Evolutionary conservation across 2,329 filamentous ascomycete genomes (phyloP).

Genomic region (Cladosporium sp.): DNA sequence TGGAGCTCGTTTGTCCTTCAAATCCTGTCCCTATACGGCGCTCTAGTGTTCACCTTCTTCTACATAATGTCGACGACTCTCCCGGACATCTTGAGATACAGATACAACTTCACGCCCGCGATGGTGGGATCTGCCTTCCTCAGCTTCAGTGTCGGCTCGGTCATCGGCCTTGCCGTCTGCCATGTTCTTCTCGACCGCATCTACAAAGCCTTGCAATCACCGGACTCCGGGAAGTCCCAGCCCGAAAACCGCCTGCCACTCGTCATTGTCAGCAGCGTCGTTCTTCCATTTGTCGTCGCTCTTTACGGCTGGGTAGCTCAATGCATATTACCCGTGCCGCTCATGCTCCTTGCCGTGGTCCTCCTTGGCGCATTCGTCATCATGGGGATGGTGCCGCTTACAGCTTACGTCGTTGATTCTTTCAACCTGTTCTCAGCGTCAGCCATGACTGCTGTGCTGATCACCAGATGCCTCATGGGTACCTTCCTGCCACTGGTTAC

Average conservation of each 20-base stretch:
- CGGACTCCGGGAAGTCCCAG: slow-evolving; percentile 21
- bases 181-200: slow-evolving; percentile 37
- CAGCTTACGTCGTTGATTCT: slow-evolving; percentile 43
- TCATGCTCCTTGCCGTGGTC: slow-evolving; percentile 51
- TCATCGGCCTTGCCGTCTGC: slow-evolving; percentile 34
- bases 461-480: slow-evolving; percentile 41
- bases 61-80: slow-evolving; percentile 46
- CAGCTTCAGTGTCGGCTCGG: slow-evolving; percentile 46
- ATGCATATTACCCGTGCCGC: slow-evolving; percentile 48
- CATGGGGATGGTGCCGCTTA: slow-evolving; percentile 40
- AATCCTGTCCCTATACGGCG: slow-evolving; percentile 44
- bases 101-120: slow-evolving; percentile 45
- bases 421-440: slow-evolving; percentile 44
- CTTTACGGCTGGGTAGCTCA: slow-evolving; percentile 57
- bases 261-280: slow-evolving; percentile 49
- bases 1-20: slow-evolving; percentile 52
- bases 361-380: slow-evolving; percentile 48
- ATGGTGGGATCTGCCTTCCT: slow-evolving; percentile 53
- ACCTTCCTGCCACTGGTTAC: slow-evolving; percentile 44
- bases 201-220: slow-evolving; percentile 28
- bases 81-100: slow-evolving; percentile 38
- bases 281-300: slow-evolving; percentile 52
- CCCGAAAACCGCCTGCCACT: slow-evolving; percentile 64
- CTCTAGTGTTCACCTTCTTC: slow-evolving; percentile 41
- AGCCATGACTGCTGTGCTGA: slow-evolving; percentile 41